phyloP scores from a whole-genome alignment of 2,329 filamentous ascomycete genomes.

The Aspergillus sp. region DNA sequence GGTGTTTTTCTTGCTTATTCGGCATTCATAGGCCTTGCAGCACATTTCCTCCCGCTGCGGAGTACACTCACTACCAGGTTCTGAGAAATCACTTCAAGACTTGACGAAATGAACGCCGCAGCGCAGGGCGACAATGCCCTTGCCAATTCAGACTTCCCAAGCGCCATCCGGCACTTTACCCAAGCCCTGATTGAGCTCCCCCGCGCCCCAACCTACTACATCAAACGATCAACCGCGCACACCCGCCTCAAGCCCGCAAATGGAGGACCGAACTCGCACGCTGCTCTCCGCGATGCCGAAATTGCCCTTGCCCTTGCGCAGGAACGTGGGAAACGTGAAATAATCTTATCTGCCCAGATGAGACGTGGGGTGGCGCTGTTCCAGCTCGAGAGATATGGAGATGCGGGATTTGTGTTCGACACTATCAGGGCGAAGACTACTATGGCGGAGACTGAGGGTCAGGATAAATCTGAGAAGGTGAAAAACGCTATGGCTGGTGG shows the following conservation, averaged over 20 bases:
- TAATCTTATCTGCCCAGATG: slow-evolving; percentile 77
- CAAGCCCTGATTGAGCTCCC: slow-evolving; percentile 59
- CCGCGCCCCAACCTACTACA: slow-evolving; percentile 70
- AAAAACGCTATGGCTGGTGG: slow-evolving; percentile 24
- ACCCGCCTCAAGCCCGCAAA: slow-evolving; percentile 55
- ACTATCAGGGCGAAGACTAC: slow-evolving; percentile 49
- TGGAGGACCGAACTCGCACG: slow-evolving; percentile 32
- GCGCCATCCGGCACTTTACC: slow-evolving; percentile 65
- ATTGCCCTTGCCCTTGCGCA: slow-evolving; percentile 58
- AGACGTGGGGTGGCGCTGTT: slow-evolving; percentile 71
- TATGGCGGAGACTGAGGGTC: slow-evolving; percentile 16
- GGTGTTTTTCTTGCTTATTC: too few species aligned
- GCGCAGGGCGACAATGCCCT: slow-evolving; percentile 59
- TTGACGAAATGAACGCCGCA: slow-evolving; percentile 46
- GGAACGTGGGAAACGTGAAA: slow-evolving; percentile 67
- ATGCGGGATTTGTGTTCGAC: slow-evolving; percentile 68
- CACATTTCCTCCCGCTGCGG: too few species aligned
- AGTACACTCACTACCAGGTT: too few species aligned
- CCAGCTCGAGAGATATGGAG: slow-evolving; percentile 65
- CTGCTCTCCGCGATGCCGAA: slow-evolving; percentile 66
- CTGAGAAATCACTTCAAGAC: too few species aligned
- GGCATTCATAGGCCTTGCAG: too few species aligned
- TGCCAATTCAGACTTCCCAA: slow-evolving; percentile 57
- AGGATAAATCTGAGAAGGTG: slow-evolving; percentile 21
- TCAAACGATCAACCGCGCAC: slow-evolving; percentile 76